Conservation (phyloP, 768 basidiomycete species). For the Coprinellus micaceus region DNA sequence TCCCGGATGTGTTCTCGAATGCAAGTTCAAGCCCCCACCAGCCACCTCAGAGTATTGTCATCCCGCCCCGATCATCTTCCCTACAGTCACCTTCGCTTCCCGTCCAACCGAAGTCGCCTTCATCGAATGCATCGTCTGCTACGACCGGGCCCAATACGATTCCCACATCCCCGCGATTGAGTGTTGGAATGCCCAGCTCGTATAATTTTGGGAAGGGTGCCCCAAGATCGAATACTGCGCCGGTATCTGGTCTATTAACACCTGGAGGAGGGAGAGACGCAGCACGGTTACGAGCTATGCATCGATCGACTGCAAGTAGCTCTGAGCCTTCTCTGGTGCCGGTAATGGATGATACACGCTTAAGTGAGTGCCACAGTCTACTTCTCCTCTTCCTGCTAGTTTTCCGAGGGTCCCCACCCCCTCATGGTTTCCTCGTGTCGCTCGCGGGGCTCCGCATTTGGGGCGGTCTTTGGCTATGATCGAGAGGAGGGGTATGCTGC, state of each 20-base stretch:
- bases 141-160: conserved; percentile 14
- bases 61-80: conserved; percentile 51
- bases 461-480: neutral
- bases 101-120: neutral
- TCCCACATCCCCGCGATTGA: neutral
- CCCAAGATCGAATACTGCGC: conserved; percentile 4
- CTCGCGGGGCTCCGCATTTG: neutral
- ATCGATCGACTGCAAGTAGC: conserved; percentile 69
- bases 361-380: conserved; percentile 36
- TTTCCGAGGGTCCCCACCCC: neutral
- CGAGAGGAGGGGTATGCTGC: conserved; percentile 2
- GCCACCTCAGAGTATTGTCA: conserved; percentile 28
- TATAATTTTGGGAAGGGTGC: neutral
- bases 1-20: conserved; percentile 10
- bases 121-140: conserved; percentile 14
- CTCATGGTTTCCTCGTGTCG: neutral
- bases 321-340: conserved; percentile 81
- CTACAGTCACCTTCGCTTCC: conserved; percentile 36
- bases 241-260: neutral
- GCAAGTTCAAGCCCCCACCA: conserved; percentile 7
- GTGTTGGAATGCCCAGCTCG: conserved; percentile 1
- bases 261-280: conserved; percentile 19
- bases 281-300: conserved; percentile 55
- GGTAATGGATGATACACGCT: conserved; percentile 43
- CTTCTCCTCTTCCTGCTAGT: conserved; percentile 8